Evolutionary conservation across 1,284 basidiomycete genomes (phyloP).

Genomic region (Nidula niveotomentosa): DNA sequence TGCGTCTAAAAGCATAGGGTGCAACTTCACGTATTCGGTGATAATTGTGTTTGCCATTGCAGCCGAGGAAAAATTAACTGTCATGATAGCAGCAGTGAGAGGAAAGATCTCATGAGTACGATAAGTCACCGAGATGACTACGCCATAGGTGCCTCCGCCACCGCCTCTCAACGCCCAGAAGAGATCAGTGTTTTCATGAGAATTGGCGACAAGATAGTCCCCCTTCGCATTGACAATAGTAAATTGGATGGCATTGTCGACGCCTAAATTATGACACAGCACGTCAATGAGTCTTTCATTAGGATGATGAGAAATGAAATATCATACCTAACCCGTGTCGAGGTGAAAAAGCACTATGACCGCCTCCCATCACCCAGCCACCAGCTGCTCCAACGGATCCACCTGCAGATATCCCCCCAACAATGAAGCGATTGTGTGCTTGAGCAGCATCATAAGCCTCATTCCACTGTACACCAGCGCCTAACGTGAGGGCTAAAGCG

Average conservation of each 20-base stretch:
- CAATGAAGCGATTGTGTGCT: slow-evolving; percentile 26
- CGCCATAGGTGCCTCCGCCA: slow-evolving; percentile 45
- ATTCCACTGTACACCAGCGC: slow-evolving; percentile 43
- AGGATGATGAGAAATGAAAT: neutral
- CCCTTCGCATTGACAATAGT: slow-evolving; percentile 38
- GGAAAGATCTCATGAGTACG: slow-evolving; percentile 14
- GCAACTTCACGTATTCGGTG: slow-evolving; percentile 21
- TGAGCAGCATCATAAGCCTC: slow-evolving; percentile 38
- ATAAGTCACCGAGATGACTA: slow-evolving; percentile 30
- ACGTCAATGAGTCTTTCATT: neutral
- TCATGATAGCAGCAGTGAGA: slow-evolving; percentile 5
- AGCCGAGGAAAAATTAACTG: slow-evolving; percentile 13
- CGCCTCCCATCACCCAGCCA: slow-evolving; percentile 44
- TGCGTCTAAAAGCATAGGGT: slow-evolving; percentile 19
- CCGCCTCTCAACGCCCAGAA: slow-evolving; percentile 56
- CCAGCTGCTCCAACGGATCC: slow-evolving; percentile 36
- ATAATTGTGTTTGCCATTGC: slow-evolving; percentile 15
- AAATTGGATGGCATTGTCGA: slow-evolving; percentile 40
- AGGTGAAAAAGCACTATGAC: slow-evolving; percentile 38
- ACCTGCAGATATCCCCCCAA: slow-evolving; percentile 34
- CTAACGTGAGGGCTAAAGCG: slow-evolving; percentile 29
- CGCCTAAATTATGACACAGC: slow-evolving; percentile 18
- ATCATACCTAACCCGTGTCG: slow-evolving; percentile 39
- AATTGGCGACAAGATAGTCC: slow-evolving; percentile 33
- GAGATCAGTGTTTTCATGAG: slow-evolving; percentile 34